These are phyloP conservation scores for Globisporangium paddicum DNA, from an alignment of 352 stramenopile species.

Conservation along the genomic window DNA sequence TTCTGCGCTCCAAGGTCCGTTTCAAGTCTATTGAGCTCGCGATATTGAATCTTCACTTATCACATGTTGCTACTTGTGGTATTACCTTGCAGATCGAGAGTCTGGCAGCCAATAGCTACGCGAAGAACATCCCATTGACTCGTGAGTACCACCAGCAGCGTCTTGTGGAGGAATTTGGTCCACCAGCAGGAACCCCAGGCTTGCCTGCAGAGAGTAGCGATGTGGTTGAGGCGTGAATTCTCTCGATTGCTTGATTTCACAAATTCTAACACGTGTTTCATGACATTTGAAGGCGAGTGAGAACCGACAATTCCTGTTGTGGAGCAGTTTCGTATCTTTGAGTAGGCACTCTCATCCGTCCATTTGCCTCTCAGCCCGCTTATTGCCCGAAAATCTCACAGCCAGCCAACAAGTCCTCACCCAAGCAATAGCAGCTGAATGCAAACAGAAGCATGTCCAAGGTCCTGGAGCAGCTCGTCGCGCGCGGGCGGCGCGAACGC, in stretches of 20 bases:
- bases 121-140: conserved; percentile 51
- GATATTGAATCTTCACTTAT: too few species aligned
- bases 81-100: conserved; percentile 52
- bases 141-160: conserved; percentile 58
- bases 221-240: too few species aligned
- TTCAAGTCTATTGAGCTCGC: background rate
- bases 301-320: too few species aligned
- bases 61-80: too few species aligned
- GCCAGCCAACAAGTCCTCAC: background rate
- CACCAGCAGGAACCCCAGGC: background rate
- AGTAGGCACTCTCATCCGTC: background rate
- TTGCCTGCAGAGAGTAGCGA: background rate
- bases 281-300: background rate
- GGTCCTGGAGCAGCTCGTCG: conserved; percentile 95
- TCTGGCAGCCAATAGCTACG: conserved; percentile 67
- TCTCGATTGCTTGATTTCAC: too few species aligned
- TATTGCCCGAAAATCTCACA: too few species aligned
- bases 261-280: background rate
- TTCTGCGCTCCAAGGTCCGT: conserved; percentile 64
- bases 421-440: background rate
- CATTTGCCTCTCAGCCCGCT: background rate
- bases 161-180: conserved; percentile 57
- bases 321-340: background rate
- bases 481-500: conserved; percentile 90
- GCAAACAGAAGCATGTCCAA: conserved; percentile 65